Evolutionary conservation across 805 yeast genomes (phyloP).

Genomic region (Metschnikowia cerradonensis): DNA sequence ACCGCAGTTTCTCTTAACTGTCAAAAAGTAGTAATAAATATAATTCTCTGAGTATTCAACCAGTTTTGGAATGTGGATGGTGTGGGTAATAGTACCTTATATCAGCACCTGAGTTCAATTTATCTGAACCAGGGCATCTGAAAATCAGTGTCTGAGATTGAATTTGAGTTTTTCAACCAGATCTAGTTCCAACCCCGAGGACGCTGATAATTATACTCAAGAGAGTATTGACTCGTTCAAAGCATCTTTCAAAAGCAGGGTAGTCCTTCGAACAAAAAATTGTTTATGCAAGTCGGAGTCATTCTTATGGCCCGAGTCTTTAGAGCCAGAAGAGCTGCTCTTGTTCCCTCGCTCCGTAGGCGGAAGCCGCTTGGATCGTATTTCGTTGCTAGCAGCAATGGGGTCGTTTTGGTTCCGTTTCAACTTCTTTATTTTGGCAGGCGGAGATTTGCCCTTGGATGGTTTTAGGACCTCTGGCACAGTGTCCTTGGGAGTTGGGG

Average conservation of each 20-base stretch:
- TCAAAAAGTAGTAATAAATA: neutral
- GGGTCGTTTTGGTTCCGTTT: constrained; percentile 16
- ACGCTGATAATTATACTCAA: neutral
- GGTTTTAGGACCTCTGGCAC: neutral
- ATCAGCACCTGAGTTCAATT: neutral
- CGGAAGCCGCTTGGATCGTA: constrained; percentile 30
- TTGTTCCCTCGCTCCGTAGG: constrained; percentile 25
- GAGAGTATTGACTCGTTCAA: constrained; percentile 13
- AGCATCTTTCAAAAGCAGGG: constrained; percentile 16
- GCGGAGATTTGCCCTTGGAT: constrained; percentile 11
- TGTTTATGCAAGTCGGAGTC: constrained; percentile 26
- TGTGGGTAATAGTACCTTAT: neutral
- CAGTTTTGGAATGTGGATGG: neutral
- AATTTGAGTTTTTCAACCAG: constrained; percentile 5
- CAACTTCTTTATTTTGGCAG: constrained; percentile 16
- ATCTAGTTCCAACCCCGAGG: neutral
- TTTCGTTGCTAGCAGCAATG: constrained; percentile 27
- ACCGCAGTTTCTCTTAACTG: constrained; percentile 3
- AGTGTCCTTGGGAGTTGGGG: neutral
- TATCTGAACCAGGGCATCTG: neutral
- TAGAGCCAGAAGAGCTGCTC: constrained; percentile 39
- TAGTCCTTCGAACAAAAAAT: constrained; percentile 38
- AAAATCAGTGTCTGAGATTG: neutral
- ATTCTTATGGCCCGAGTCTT: constrained; percentile 35
- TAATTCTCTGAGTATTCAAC: neutral